Evolutionary conservation across 805 yeast genomes (phyloP), one percentile per base, ranked within the genome.

Genomic region (Danielia reshetovae): DNA sequence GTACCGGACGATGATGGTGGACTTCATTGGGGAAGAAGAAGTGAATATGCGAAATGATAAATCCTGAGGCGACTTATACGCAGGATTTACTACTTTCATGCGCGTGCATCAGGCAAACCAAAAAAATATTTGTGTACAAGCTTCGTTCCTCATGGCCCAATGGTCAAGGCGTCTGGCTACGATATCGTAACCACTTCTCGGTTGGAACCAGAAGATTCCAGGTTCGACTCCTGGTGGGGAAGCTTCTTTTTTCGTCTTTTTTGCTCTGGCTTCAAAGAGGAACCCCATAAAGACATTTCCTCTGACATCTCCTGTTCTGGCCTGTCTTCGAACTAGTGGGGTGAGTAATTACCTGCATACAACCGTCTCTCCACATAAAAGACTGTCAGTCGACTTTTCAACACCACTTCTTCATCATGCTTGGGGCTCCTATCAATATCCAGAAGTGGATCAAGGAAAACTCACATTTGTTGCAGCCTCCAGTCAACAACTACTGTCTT

Each of bases 401-500:
- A 10, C 9, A 12, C 16, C 19, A 10, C 13, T 16, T n/a, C 12
- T 18, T 12, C 31, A 18, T 17, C 14, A 77, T 77, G 81, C 62
- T 81, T 25, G 56, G 75, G n/a, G 59, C 59, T 24, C 95, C 96
- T 7, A 77, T 89, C 27, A 82, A 88, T 55, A 72, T 89, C 46
- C 74, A 77, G 18, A 75, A 77, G 48, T 89, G 97, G 96, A 72
- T 89, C 12, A 66, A 68, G 25, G 94, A 85, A 50, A 85, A 89
- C 57, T 67, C 70, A 15, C 77, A 84, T 45, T 68, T 85, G 10
- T 70, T 89, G 24, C 80, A 85, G 56, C 97, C 97, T 2, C 97
- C 97, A 1, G 96, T 89, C 22, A 87, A 87, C 59, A 89, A 89
- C 55, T 89, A 63, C 62, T 87, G 96, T 52, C 74, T 89, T 18